Evolutionary conservation across 352 stramenopile genomes (phyloP), one percentile per base, ranked within the genome.

Genomic region (Thraustotheca clavata): DNA sequence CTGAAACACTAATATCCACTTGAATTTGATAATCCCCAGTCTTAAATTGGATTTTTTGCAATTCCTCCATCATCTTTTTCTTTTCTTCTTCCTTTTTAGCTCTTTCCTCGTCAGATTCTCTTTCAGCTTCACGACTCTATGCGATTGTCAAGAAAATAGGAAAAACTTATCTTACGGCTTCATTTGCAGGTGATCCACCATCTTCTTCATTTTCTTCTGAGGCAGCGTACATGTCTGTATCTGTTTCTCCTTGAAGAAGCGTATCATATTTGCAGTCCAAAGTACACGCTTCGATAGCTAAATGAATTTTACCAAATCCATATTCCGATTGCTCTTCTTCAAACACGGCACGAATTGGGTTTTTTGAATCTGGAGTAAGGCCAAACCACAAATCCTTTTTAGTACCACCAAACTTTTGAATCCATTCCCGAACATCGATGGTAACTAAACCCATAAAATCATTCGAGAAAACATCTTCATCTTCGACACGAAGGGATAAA

Each of bases 21-120:
- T 79, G 77, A 32, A 96, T 73, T 54, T 94, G 79, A 69, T 94
- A 96, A 61, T 96, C 87, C 34, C 87, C 87, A 29, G 80, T 82
- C 50, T 76, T 48, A 59, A 96, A 88, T 49, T 89, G 74, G 31
- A 91, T 71, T 24, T 89, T 73, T 14, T 81, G 83, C 8, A 94
- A 71, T 65, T 89, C 80, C 4, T 72, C 54, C 26, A 96, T 62
- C 72, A 87, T 88, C 49, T 89, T 84, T 38, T 88, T 71, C 12
- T 84, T 73, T 62, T 93, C 82, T 36, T 80, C 79, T 67, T 91
- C 75, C 14, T 70, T 71, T 67, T 86, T 71, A 47, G 87, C 84
- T 18, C 75, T 73, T 38, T 92, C 73, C 31, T 81, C 72, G 41
- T 79, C 73, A 20, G 72, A 77, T 76, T 72, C 5, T 73, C 72